Conservation (phyloP, 2,329 filamentous ascomycete species). For the Paraconiothyrium sp. region DNA sequence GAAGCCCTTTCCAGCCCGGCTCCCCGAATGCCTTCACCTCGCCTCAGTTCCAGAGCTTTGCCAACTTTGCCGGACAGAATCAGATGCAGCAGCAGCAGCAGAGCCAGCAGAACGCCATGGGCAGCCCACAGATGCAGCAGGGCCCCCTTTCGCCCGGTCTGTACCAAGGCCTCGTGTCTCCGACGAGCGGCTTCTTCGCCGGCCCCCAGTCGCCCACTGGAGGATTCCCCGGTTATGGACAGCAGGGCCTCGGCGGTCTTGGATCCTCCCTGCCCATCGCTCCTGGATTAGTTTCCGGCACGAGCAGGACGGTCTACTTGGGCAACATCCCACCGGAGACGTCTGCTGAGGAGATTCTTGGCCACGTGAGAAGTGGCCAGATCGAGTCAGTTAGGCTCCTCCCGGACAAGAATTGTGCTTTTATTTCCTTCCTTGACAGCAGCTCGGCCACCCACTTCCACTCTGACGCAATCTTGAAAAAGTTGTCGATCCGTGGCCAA, state of each 20-base stretch:
- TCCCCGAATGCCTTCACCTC: constrained; percentile 90
- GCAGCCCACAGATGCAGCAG: constrained; percentile 77
- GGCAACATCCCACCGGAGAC: constrained; percentile 99
- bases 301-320: constrained; percentile 95
- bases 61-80: constrained; percentile 67
- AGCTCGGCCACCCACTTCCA: constrained; percentile 99
- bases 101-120: constrained; percentile 67
- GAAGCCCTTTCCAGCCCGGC: constrained; percentile 95
- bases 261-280: constrained; percentile 79
- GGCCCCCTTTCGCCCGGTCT: constrained; percentile 76
- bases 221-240: constrained; percentile 72
- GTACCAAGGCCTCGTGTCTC: constrained; percentile 86
- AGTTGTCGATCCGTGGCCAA: constrained; percentile 96
- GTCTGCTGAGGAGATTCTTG: constrained; percentile 92
- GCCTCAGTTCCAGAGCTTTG: constrained; percentile 88
- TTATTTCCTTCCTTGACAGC: constrained; percentile 98
- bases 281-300: constrained; percentile 84
- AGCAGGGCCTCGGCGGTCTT: constrained; percentile 69
- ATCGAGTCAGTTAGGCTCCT: constrained; percentile 98
- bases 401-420: constrained; percentile 99
- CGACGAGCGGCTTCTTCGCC: constrained; percentile 82
- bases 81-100: constrained; percentile 70
- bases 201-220: constrained; percentile 86
- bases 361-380: constrained; percentile 95
- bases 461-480: constrained; percentile 99